These are phyloP conservation scores for Stemphylium vesicarium DNA, from an alignment of 2,329 filamentous ascomycete genomes.

Conservation along the genomic window DNA sequence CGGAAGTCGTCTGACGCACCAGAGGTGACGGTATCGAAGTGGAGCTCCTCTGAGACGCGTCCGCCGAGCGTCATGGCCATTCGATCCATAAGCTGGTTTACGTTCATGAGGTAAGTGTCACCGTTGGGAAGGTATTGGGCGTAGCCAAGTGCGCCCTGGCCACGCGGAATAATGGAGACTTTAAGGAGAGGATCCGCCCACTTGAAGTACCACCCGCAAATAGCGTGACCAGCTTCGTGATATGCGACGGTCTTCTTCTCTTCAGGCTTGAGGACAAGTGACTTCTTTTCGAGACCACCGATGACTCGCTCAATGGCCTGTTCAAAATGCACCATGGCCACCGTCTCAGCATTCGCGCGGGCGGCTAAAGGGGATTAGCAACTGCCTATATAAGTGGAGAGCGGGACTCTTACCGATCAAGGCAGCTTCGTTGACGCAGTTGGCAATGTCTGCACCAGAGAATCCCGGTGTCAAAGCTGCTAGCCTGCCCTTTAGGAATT, in stretches of 20 bases:
- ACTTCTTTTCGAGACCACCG: constrained; percentile 96
- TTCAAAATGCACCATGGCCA: constrained; percentile 92
- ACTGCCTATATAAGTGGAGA: neutral
- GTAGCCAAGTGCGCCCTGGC: constrained; percentile 91
- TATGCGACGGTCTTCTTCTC: constrained; percentile 98
- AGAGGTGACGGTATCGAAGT: constrained; percentile 95
- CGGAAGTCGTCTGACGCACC: constrained; percentile 97
- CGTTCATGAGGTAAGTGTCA: constrained; percentile 95
- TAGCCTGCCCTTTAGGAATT: constrained; percentile 85
- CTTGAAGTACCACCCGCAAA: constrained; percentile 97
- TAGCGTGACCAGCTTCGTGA: constrained; percentile 96
- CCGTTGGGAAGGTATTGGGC: constrained; percentile 93
- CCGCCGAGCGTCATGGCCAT: constrained; percentile 99
- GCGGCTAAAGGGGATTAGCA: constrained; percentile 70
- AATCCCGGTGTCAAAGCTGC: constrained; percentile 95
- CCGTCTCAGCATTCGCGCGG: constrained; percentile 77
- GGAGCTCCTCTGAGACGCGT: constrained; percentile 91
- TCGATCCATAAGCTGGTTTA: constrained; percentile 95
- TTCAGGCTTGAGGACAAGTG: constrained; percentile 86
- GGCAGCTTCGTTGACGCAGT: constrained; percentile 97
- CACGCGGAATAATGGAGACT: constrained; percentile 97
- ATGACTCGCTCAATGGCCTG: constrained; percentile 97
- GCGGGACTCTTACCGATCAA: constrained; percentile 76
- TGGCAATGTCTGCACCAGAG: constrained; percentile 96
- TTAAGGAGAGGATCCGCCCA: constrained; percentile 97